Base-by-base conservation (phyloP, 176 grass and related monocot species). In the Bothriochloa decipiens region DNA sequence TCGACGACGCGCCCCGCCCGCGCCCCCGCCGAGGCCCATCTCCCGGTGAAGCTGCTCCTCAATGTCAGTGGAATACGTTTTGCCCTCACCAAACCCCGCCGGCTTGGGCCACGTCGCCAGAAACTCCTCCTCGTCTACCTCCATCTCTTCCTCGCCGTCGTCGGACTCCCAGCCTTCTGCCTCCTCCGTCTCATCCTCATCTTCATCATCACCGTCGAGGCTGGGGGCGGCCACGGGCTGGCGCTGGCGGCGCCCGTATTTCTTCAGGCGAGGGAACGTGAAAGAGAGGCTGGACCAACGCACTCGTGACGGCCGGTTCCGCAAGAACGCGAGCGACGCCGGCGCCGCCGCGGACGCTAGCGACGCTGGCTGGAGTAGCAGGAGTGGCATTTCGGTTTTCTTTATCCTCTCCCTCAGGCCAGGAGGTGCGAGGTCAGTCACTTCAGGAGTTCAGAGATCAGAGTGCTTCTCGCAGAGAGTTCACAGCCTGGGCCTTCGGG, bases 1-100 rank as follows among this genome's bases (percentile, higher is more conserved):
- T 28, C 65, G 78, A 50, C 87, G 63, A 45, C 77, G 73, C 49
- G 60, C 47, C 50, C 50, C 81, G 82, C 78, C 73, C 50, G 49
- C 86, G 85, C 78, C 81, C 61, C 61, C 86, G 85, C 78, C 86
- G 36, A 68, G 35, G 50, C 88, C 89, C 81, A 86, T 94, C 87
- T 89, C 92, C 68, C 62, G 82, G 78, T 89, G 83, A 73, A 94
- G 84, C 85, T 71, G 76, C 73, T 89, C 92, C 46, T 94, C 92
- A 17, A 89, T 20, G 11, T 83, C 81, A 29, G 92, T 94, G 77
- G 86, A 28, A 75, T 94, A 91, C 26, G 77, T 36, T 78, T 83
- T 89, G 32, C 92, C 89, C 55, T 64, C 78, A 17, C 89, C 92
- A 70, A 94, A 94, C 1, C 92, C 92, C 6, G 43, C 14, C 16